Evolutionary conservation across 768 basidiomycete species (phyloP).

Genomic region (Boletus reticulatus): DNA sequence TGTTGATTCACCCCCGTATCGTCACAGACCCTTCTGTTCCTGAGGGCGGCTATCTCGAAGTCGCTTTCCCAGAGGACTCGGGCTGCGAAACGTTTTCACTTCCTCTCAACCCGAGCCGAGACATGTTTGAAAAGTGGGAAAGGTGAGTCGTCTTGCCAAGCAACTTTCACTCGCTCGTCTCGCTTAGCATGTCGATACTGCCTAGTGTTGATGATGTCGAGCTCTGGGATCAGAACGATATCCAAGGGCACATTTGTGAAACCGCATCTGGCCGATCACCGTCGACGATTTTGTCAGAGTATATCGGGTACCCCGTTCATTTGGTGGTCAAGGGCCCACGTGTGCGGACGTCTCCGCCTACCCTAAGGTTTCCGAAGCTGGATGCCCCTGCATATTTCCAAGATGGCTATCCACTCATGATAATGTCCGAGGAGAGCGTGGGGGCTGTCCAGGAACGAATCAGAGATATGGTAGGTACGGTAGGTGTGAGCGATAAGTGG

Average conservation of each 20-base stretch:
- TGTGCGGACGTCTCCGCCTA: constrained; percentile 50
- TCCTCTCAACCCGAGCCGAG: constrained; percentile 53
- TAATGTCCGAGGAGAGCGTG: constrained; percentile 69
- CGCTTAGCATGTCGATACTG: background rate
- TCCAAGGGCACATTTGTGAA: constrained; percentile 70
- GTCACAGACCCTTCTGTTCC: constrained; percentile 43
- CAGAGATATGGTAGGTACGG: constrained; percentile 44
- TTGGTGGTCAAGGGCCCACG: constrained; percentile 66
- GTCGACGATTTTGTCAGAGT: constrained; percentile 57
- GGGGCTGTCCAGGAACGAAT: constrained; percentile 47
- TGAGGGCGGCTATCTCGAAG: constrained; percentile 46
- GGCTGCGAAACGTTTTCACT: constrained; percentile 57
- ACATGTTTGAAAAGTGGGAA: constrained; percentile 51
- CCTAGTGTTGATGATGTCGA: constrained; percentile 52
- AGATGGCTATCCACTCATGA: constrained; percentile 68
- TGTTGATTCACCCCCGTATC: constrained; percentile 61
- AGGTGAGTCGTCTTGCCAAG: constrained; percentile 39
- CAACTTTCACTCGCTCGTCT: background rate
- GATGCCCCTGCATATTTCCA: constrained; percentile 58
- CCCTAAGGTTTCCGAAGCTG: constrained; percentile 55
- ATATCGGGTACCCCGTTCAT: constrained; percentile 58
- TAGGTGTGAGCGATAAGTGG: constrained; percentile 54
- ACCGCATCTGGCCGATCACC: constrained; percentile 41
- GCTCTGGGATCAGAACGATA: constrained; percentile 44
- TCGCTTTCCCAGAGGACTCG: constrained; percentile 60